phyloP scores from a whole-genome alignment of 495 filamentous ascomycete species.

The Coniosporium apollinis region DNA sequence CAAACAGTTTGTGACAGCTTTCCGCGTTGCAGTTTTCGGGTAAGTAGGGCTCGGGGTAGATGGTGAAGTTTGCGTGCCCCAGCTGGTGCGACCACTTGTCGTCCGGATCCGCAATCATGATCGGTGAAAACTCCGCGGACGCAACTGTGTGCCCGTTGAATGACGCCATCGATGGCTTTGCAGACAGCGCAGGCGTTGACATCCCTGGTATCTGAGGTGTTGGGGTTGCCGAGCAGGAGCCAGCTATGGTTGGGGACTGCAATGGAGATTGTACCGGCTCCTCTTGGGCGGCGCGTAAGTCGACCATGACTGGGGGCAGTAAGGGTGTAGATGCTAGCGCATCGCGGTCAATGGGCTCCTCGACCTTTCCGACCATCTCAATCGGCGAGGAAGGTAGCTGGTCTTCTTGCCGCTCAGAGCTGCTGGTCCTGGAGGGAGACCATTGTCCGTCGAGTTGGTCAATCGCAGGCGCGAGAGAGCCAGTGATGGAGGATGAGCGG shows the following conservation, averaged over 20 bases:
- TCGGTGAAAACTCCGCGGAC: conserved; percentile 40
- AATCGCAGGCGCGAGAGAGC: conserved; percentile 30
- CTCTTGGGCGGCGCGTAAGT: conserved; percentile 24
- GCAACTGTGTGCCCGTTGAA: conserved; percentile 40
- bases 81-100: conserved; percentile 73
- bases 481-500: conserved; percentile 51
- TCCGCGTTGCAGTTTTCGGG: conserved; percentile 42
- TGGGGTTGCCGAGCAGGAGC: conserved; percentile 26
- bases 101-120: conserved; percentile 42
- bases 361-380: conserved; percentile 41
- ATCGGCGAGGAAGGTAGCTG: no score
- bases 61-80: conserved; percentile 85
- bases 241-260: conserved; percentile 59
- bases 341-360: conserved; percentile 25
- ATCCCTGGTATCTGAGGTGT: conserved; percentile 32
- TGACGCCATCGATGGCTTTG: conserved; percentile 61
- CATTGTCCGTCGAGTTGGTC: conserved; percentile 27
- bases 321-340: conserved; percentile 61
- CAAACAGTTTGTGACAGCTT: conserved; percentile 48
- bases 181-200: conserved; percentile 63
- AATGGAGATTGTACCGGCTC: conserved; percentile 52
- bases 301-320: conserved; percentile 60
- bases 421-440: no score
- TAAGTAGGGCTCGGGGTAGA: conserved; percentile 63
- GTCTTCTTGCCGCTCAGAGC: no score